Conservation (phyloP, 768 basidiomycete species). For the Pleurotus salmoneostramineus region DNA sequence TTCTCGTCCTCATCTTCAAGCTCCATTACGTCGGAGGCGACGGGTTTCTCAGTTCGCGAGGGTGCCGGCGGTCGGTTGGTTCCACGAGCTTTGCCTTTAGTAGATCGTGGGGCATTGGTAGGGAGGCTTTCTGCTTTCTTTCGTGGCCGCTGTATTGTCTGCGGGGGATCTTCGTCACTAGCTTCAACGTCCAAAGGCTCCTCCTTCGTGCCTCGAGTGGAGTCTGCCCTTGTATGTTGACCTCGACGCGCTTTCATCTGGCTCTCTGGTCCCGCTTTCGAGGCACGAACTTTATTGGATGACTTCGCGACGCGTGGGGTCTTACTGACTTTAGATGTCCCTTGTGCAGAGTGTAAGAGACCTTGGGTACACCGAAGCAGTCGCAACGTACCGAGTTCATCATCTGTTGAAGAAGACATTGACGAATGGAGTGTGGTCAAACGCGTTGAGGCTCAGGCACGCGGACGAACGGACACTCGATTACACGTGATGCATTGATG, state of each 20-base stretch:
- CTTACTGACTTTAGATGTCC: slow-evolving; percentile 3
- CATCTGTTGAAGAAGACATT: slow-evolving; percentile 2
- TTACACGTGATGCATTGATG: too few relatives aligned
- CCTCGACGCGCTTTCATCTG: background rate
- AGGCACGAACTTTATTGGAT: background rate
- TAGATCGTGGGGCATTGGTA: slow-evolving; percentile 21
- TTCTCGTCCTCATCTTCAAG: slow-evolving; percentile 17
- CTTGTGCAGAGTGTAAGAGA: background rate
- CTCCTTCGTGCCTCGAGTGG: background rate
- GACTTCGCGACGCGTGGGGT: slow-evolving; percentile 4
- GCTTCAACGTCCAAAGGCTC: background rate
- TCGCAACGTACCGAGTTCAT: background rate
- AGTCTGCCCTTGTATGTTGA: background rate
- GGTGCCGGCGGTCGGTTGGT: slow-evolving; percentile 22
- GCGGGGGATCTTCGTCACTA: slow-evolving; percentile 4
- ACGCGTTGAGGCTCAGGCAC: background rate
- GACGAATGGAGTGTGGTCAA: background rate
- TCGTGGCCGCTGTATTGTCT: background rate
- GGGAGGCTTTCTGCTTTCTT: slow-evolving; percentile 1
- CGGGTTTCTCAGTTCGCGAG: slow-evolving; percentile 6
- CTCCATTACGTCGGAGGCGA: slow-evolving; percentile 13
- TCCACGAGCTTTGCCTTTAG: slow-evolving; percentile 30
- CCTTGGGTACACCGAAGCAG: background rate
- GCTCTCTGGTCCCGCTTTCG: background rate
- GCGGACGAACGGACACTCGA: too few relatives aligned